phyloP scores from a whole-genome alignment of 1,284 basidiomycete genomes.

The Amanita bisporigera region DNA sequence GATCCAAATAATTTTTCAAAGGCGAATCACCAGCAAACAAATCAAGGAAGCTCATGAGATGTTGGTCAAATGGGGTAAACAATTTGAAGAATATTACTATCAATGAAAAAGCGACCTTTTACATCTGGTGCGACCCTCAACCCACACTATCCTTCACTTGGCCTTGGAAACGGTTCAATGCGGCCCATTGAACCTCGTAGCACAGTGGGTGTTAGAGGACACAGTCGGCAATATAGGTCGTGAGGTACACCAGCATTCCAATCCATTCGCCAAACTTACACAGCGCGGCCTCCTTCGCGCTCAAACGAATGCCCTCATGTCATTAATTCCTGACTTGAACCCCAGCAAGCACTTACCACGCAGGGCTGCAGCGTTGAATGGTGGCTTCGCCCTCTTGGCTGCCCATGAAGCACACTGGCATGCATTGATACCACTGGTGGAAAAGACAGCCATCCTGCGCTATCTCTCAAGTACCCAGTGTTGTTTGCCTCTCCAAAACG shows the following conservation, averaged over 20 bases:
- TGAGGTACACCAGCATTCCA: constrained; percentile 33
- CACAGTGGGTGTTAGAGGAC: constrained; percentile 44
- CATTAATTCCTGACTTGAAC: constrained; percentile 32
- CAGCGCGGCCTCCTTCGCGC: constrained; percentile 30
- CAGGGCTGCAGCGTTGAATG: neutral
- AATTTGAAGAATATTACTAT: constrained; percentile 33
- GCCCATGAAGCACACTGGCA: neutral
- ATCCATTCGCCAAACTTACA: constrained; percentile 41
- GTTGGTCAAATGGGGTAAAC: constrained; percentile 27
- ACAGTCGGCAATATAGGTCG: constrained; percentile 37
- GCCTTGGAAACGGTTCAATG: constrained; percentile 30
- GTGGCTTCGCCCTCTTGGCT: neutral
- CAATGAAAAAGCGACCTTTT: neutral
- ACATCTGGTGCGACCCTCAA: constrained; percentile 11
- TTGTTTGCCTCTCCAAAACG: neutral
- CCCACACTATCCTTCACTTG: constrained; percentile 36
- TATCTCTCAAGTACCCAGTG: neutral
- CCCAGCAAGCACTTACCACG: too few species aligned
- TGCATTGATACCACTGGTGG: neutral
- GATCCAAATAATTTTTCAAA: constrained; percentile 11
- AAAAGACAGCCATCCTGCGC: neutral
- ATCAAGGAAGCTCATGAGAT: constrained; percentile 17
- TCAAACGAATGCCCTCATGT: constrained; percentile 39
- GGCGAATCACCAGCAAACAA: constrained; percentile 20
- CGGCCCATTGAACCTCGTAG: constrained; percentile 33